phyloP scores from a whole-genome alignment of 2,329 filamentous ascomycete genomes.

The Neonectria magnoliae region DNA sequence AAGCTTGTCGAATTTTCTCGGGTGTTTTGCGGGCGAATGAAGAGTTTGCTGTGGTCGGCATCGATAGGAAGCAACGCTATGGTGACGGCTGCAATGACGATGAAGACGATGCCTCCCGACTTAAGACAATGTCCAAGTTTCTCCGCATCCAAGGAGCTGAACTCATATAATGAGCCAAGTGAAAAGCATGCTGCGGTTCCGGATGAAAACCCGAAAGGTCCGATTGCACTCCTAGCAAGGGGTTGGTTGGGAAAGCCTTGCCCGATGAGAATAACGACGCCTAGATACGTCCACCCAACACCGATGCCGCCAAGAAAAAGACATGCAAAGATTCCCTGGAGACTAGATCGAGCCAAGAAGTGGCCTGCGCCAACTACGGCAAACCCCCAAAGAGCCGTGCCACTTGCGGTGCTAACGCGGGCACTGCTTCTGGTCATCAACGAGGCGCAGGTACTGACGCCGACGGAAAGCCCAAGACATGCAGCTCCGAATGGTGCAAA shows the following conservation, averaged over 20 bases:
- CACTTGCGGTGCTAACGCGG: not conserved
- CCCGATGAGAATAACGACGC: conserved; percentile 16
- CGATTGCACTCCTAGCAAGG: conserved; percentile 17
- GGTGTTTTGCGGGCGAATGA: not conserved
- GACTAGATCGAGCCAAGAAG: not conserved
- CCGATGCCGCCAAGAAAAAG: conserved; percentile 5
- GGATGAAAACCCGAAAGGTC: conserved; percentile 9
- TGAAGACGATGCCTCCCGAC: not conserved
- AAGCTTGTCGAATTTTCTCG: not conserved
- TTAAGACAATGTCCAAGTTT: not conserved
- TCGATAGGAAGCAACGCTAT: not conserved
- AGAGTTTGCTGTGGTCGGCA: not conserved
- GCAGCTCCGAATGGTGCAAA: conserved; percentile 12
- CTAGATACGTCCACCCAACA: conserved; percentile 17
- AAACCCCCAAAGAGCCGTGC: conserved; percentile 13
- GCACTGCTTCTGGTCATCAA: conserved; percentile 1
- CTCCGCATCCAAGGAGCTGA: not conserved
- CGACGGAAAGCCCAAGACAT: conserved; percentile 9
- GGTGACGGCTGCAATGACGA: not conserved
- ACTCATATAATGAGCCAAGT: not conserved
- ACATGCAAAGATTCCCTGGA: not conserved
- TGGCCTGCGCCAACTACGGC: not conserved
- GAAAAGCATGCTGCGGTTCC: conserved; percentile 13
- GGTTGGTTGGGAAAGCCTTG: conserved; percentile 14
- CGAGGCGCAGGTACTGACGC: not conserved